Evolutionary conservation across 805 yeast species (phyloP).

Genomic region (Starmerella stellata): DNA sequence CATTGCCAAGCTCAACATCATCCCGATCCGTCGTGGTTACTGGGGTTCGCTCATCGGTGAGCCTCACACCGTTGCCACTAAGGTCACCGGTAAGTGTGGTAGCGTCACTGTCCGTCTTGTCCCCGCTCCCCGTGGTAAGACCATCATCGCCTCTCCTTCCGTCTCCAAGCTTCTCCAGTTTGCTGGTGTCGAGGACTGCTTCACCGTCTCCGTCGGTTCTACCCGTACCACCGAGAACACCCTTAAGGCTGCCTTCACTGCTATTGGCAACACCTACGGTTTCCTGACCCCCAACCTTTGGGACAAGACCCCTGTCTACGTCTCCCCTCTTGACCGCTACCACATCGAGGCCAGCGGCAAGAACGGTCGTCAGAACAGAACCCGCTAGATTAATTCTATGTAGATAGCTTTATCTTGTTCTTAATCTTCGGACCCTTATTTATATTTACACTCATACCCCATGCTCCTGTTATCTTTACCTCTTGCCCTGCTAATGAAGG

Average conservation of each 20-base stretch:
- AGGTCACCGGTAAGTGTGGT: conserved; percentile 99
- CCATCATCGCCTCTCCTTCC: conserved; percentile 99
- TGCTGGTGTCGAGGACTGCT: conserved; percentile 99
- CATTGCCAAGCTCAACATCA: conserved; percentile 95
- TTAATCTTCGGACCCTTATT: too few species aligned
- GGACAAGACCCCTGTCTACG: conserved; percentile 65
- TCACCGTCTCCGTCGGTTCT: conserved; percentile 96
- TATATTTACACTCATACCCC: too few species aligned
- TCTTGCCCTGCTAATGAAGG: too few species aligned
- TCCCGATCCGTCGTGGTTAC: conserved; percentile 99
- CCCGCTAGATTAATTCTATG: background rate
- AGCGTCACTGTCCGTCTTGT: conserved; percentile 93
- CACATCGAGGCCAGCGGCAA: conserved; percentile 22
- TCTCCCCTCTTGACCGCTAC: conserved; percentile 90
- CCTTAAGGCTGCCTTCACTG: conserved; percentile 97
- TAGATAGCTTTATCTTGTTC: too few species aligned
- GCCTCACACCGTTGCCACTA: conserved; percentile 96
- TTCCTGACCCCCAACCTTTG: conserved; percentile 99
- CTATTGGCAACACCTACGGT: conserved; percentile 99
- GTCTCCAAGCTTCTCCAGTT: conserved; percentile 97
- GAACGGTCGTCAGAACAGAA: conserved; percentile 2
- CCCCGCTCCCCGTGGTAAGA: conserved; percentile 99
- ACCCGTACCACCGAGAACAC: conserved; percentile 99
- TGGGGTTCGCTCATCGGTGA: conserved; percentile 99
- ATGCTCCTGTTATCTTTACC: too few species aligned